Evolutionary conservation across 1,139 yeast genomes (phyloP), one percentile per base, ranked within the genome.

Genomic region (Geotrichum aggregatum): DNA sequence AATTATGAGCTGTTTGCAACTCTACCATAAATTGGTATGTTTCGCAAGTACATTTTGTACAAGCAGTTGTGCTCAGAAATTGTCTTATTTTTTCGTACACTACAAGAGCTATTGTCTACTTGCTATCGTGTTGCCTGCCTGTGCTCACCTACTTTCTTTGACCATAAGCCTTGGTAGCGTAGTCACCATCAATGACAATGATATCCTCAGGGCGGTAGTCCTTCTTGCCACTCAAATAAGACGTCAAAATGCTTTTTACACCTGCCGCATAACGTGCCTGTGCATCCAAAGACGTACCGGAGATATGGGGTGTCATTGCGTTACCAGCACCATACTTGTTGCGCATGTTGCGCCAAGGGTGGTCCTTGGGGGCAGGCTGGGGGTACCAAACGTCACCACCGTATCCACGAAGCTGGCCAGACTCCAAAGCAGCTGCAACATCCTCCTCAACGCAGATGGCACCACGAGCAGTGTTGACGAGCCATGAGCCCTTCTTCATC

Each of bases 361-460:
- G 89, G 66, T 78, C 77, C 56, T 71, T 70, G 59, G 88, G 87
- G 34, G 94, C 87, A 41, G 94, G 95, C 71, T 85, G 94, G 30
- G 83, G 83, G 73, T 66, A 77, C 88, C 92, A 84, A 49, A 86
- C 94, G 67, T 85, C 94, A 62, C 94, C 94, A 62, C 91, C 92
- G 65, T 86, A 85, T 47, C 92, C 91, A 60, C 83, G 74, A 56
- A 85, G 69, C 62, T 83, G 84, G 49, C 94, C 94, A 40, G 80
- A 71, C 52, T 76, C 66, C 48, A 85, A 77, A 0, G 92, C 92
- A 14, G 76, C 91, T 0, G 89, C 89, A 56, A 85, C 86, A 61
- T 81, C 94, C 60, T 85, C 76, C 48, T 81, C 83, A 52, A 76
- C 81, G 67, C 85, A 78, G 59, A 85, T 84, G 50, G 91, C 92